A percentile compares a stretch with the other conserved stretches of the same genome.
Evolutionary conservation across 2,329 filamentous ascomycete species (phyloP).

Genomic region (Didymosphaeria variabile): DNA sequence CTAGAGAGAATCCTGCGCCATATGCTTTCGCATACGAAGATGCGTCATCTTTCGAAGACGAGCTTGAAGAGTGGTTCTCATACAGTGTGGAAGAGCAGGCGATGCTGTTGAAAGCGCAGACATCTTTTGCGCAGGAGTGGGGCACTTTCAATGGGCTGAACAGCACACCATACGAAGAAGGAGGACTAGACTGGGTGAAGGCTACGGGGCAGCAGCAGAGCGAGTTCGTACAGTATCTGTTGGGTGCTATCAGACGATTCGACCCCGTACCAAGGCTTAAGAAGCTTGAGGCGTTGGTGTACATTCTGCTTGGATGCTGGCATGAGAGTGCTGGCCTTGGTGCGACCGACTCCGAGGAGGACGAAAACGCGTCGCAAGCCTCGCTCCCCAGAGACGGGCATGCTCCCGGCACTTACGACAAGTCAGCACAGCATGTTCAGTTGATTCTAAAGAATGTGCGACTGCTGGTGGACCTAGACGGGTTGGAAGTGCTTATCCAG

Average conservation of each 20-base stretch:
- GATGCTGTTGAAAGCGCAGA: slow-evolving; percentile 77
- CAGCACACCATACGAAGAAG: slow-evolving; percentile 50
- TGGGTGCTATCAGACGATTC: slow-evolving; percentile 42
- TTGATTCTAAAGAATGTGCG: slow-evolving; percentile 57
- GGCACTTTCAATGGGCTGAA: slow-evolving; percentile 49
- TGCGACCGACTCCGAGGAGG: slow-evolving; percentile 17
- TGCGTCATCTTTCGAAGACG: slow-evolving; percentile 73
- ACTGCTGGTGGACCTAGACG: slow-evolving; percentile 52
- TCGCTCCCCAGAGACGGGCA: slow-evolving; percentile 12
- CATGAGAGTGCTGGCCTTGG: slow-evolving; percentile 59
- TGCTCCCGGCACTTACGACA: slow-evolving; percentile 31
- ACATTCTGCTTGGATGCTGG: slow-evolving; percentile 60
- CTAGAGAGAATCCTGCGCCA: slow-evolving; percentile 52
- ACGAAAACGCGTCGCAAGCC: slow-evolving; percentile 26
- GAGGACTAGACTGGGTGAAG: slow-evolving; percentile 71
- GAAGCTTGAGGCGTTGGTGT: slow-evolving; percentile 55
- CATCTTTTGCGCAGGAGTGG: slow-evolving; percentile 82
- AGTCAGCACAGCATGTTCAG: slow-evolving; percentile 53
- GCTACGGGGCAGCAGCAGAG: slow-evolving; percentile 65
- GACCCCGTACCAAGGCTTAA: slow-evolving; percentile 45
- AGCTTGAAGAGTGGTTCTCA: slow-evolving; percentile 97
- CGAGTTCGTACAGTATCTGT: slow-evolving; percentile 63
- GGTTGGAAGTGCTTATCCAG: slow-evolving; percentile 52
- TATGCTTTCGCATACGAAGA: slow-evolving; percentile 80
- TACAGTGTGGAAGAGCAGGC: slow-evolving; percentile 88